Evolutionary conservation across 768 basidiomycete genomes (phyloP).

Genomic region (Cyclocybe cylindracea): DNA sequence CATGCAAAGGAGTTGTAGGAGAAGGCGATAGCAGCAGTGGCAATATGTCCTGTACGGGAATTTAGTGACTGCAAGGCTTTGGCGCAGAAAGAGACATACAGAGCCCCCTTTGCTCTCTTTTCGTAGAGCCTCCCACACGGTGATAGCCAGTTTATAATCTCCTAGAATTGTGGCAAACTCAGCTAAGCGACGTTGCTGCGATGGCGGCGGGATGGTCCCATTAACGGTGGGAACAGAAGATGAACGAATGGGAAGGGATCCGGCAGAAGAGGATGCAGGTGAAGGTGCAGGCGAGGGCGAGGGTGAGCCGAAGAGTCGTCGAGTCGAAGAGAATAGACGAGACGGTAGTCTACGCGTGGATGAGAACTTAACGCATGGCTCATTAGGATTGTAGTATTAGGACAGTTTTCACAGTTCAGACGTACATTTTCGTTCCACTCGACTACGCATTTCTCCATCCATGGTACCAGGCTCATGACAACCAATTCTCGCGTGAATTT

Average conservation of each 20-base stretch:
- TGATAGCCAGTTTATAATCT: slow-evolving; percentile 81
- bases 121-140: slow-evolving; percentile 83
- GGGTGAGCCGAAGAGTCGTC: slow-evolving; percentile 76
- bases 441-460: slow-evolving; percentile 93
- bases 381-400: neutral
- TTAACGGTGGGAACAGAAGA: slow-evolving; percentile 34
- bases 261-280: slow-evolving; percentile 42
- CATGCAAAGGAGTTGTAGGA: slow-evolving; percentile 59
- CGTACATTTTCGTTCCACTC: slow-evolving; percentile 90
- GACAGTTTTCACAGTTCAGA: slow-evolving; percentile 1
- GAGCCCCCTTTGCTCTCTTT: slow-evolving; percentile 89
- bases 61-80: neutral
- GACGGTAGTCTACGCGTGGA: slow-evolving; percentile 80
- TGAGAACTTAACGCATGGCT: slow-evolving; percentile 50
- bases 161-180: slow-evolving; percentile 94
- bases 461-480: slow-evolving; percentile 87
- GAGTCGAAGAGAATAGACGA: slow-evolving; percentile 83
- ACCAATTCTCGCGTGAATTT: slow-evolving; percentile 87
- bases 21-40: slow-evolving; percentile 73
- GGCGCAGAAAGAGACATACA: slow-evolving; percentile 43
- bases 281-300: slow-evolving; percentile 46
- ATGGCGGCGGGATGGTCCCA: slow-evolving; percentile 39
- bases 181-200: slow-evolving; percentile 84
- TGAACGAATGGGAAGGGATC: slow-evolving; percentile 36
- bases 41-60: slow-evolving; percentile 68